Evolutionary conservation across 305 asterid genomes (phyloP), one percentile per base, ranked within the genome.

Genomic region (Fraxinus albicans): DNA sequence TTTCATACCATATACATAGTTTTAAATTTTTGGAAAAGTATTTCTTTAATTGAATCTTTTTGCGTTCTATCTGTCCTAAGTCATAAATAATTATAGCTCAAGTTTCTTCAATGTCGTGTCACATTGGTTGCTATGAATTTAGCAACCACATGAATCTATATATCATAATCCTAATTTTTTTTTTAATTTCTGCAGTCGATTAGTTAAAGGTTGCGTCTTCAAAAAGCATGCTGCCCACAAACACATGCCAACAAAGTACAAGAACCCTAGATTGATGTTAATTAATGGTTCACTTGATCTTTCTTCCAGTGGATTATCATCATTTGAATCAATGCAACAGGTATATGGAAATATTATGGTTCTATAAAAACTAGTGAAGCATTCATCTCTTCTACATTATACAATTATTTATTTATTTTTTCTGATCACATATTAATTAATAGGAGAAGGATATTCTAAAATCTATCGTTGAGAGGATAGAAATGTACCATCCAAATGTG

Each of bases 161-260:
- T 34, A 40, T 79, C 38, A 47, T 83, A 21, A 76, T 40, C 77
- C 31, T 58, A 58, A n/a, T 79, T 17, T 25, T n/a, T 80, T 50
- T 13, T 80, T 38, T 35, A 10, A 12, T 34, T 42, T 83, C 40
- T 92, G 86, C 83, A 96, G 99, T 86, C 94, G 84, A 89, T 77
- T 96, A 65, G 84, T 96, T 81, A 95, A 91, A 85, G 99, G 99
- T 53, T 79, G 95, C 80, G 98, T 96, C 86, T 96, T 96, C 91
- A 96, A 96, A 81, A 96, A 94, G 88, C 97, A 94, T 83, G 98
- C 97, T 83, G 94, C 98, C 44, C 99, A 93, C 91, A 96, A 96
- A 83, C 99, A 90, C 87, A 96, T 96, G 99, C 96, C 95, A 21
- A 90, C 96, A 27, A 88, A 90, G 91, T 93, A 89, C 89, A 88